Evolutionary conservation across 108 stramenopile genomes (phyloP).

Genomic region (Cyclostephanos invisitatus): DNA sequence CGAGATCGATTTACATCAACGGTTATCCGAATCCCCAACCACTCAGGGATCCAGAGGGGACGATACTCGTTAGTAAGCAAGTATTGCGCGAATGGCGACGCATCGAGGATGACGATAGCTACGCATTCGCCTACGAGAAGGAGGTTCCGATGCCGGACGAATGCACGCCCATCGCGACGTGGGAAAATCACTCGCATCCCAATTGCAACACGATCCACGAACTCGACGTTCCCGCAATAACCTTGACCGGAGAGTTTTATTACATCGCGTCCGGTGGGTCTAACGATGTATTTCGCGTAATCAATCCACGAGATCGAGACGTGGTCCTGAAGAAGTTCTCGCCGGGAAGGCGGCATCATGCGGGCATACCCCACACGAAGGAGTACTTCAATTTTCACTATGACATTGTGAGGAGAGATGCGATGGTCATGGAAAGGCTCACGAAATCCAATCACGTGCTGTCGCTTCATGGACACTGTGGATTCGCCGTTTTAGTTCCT

Average conservation of each 20-base stretch:
- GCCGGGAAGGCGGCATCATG: slow-evolving; percentile 9
- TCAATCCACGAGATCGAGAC: slow-evolving; percentile 4
- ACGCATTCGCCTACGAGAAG: background rate
- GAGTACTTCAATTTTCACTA: slow-evolving; percentile 14
- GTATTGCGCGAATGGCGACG: background rate
- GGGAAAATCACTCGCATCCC: slow-evolving; percentile 22
- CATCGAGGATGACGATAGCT: slow-evolving; percentile 5
- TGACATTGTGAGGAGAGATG: slow-evolving; percentile 25
- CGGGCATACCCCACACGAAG: slow-evolving; percentile 12
- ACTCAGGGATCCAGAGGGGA: background rate
- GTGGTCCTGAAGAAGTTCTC: slow-evolving; percentile 15
- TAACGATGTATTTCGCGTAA: slow-evolving; percentile 25
- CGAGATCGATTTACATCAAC: background rate
- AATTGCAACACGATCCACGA: slow-evolving; percentile 29
- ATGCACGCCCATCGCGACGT: slow-evolving; percentile 13
- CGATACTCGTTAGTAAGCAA: background rate
- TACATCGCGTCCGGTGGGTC: slow-evolving; percentile 27
- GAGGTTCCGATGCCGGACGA: slow-evolving; percentile 4
- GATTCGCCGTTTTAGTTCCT: slow-evolving; percentile 16
- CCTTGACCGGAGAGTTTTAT: slow-evolving; percentile 5
- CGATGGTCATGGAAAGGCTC: slow-evolving; percentile 18
- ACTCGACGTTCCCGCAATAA: slow-evolving; percentile 5
- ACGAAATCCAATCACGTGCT: slow-evolving; percentile 18
- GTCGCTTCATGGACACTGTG: slow-evolving; percentile 19
- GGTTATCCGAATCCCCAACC: slow-evolving; percentile 1